Evolutionary conservation across 2,329 filamentous ascomycete species (phyloP), one percentile per base, ranked within the genome.

Genomic region (Trichophyton simii): DNA sequence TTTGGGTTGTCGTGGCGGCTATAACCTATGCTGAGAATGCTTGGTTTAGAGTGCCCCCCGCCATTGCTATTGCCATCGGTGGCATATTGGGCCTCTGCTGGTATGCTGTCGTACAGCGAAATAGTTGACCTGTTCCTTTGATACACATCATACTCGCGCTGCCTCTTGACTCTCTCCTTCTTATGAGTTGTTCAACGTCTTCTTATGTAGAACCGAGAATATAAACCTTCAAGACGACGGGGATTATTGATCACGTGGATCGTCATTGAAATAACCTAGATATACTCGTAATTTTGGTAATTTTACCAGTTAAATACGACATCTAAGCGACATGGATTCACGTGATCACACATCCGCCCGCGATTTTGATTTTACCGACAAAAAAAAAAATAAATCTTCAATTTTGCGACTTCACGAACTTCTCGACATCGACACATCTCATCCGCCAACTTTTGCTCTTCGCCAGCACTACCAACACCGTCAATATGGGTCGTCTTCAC

Each of bases 401-500:
- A 44, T 44, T 41, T 58, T 31, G 38, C 34, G 57, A 46, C 20
- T 44, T 31, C 15, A 22, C 9, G 31, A 57, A 48, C 58, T 60
- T 59, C 42, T 34, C n/a, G 38, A 36, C 41, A 52, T 61, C 11
- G 57, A 41, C 34, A 3, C 42, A 44, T 58, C 36, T 22, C 58
- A 28, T 41, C 58, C 52, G 34, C 28, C 42, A 58, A 54, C 20
- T 46, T n/a, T 31, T 6, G 57, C 58, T 60, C 61, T 60, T 64
- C 60, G 57, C 64, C 61, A 52, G 52, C 61, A 57, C 36, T 22
- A 60, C 55, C 44, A 60, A 54, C 57, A 55, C 52, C 52, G 28
- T 59, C 68, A 68, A 67, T 72, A 95, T 95, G 90, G 90, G 91
- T 87, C 87, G 92, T 84, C 87, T 97, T 87, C 95, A 99, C 87